Evolutionary conservation across 2,329 filamentous ascomycete species (phyloP), one percentile per base, ranked within the genome.

Genomic region (Calonectria honghensis): DNA sequence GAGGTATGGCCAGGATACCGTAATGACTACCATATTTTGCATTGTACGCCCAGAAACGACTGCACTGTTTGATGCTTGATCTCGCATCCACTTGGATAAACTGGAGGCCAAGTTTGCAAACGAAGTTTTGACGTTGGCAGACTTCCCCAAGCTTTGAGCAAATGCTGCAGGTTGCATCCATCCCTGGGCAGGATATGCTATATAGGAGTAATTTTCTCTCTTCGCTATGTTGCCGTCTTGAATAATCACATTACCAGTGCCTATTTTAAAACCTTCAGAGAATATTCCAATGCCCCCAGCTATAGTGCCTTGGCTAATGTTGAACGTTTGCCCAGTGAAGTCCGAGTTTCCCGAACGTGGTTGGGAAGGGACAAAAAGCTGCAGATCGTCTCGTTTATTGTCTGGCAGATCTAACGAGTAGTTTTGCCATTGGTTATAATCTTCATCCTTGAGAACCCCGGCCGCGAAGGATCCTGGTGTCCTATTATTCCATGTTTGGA

Each of bases 41-140:
- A 54, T 66, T 1, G 48, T 32, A 13, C 54, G 66, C 1, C n/a
- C 32, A n/a, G 39, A 24, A 0, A 29, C 37, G 0, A 7, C 18
- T 1, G 54, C 13, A 10, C 11, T 27, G 1, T 52, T n/a, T 0
- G 69, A 41, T 5, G 72, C 66, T 3, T 54, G 41, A 59, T 75
- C 75, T 2, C 75, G 57, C 41, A 76, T 77, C 76, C 73, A 73
- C n/a, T 76, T 77, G 0, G 64, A 73, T 32, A 77, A 27, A 1
- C 76, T 77, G 6, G 31, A 27, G 0, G 64, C 76, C 24, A 77
- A 45, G 7, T 70, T 77, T 2, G 24, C 7, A 1, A 77, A 39
- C 0, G 70, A 67, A 0, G 32, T 13, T 0, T 50, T 45, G 9
- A 73, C 29, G 20, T 70, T 24, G 14, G 1, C 35, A 1, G 75